Percentiles rank a stretch among this genome's conserved stretches.
Evolutionary conservation across 192 early-diverging fungal genomes (phyloP).

Genomic region (Chytriomyces confervae): DNA sequence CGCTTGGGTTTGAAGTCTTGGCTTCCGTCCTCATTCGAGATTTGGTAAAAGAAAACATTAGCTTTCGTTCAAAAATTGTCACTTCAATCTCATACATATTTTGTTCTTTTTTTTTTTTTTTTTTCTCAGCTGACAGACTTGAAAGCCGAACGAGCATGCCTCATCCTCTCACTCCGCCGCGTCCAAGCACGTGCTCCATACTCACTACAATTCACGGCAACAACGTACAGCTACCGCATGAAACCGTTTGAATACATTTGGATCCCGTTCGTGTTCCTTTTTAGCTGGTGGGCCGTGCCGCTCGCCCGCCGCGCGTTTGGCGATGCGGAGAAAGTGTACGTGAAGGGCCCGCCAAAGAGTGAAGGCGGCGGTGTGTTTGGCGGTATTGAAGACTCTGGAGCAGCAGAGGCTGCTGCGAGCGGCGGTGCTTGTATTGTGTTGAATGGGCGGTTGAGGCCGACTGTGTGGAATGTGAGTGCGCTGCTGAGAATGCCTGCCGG

Average conservation of each 20-base stretch:
- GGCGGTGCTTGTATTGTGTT: conserved; percentile 15
- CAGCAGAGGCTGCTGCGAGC: not conserved
- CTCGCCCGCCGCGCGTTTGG: conserved; percentile 1
- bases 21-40: conserved; percentile 20
- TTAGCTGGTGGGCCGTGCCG: conserved; percentile 9
- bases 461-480: conserved; percentile 24
- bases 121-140: conserved; percentile 11
- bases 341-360: conserved; percentile 5
- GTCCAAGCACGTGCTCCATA: conserved; percentile 20
- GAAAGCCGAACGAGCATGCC: conserved; percentile 26
- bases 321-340: not conserved
- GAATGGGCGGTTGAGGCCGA: conserved; percentile 16
- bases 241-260: not conserved
- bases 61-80: too few relatives aligned
- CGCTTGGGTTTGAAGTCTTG: conserved; percentile 17
- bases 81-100: not conserved
- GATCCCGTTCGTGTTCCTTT: conserved; percentile 8
- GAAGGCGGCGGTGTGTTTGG: conserved; percentile 6
- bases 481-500: conserved; percentile 4
- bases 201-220: conserved; percentile 13
- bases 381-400: not conserved
- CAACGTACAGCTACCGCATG: conserved; percentile 9
- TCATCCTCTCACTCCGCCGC: conserved; percentile 4
- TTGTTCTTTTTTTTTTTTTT: too few relatives aligned
- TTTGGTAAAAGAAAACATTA: not conserved